Evolutionary conservation across 768 basidiomycete genomes (phyloP).

Genomic region (Cytidiella melzeri): DNA sequence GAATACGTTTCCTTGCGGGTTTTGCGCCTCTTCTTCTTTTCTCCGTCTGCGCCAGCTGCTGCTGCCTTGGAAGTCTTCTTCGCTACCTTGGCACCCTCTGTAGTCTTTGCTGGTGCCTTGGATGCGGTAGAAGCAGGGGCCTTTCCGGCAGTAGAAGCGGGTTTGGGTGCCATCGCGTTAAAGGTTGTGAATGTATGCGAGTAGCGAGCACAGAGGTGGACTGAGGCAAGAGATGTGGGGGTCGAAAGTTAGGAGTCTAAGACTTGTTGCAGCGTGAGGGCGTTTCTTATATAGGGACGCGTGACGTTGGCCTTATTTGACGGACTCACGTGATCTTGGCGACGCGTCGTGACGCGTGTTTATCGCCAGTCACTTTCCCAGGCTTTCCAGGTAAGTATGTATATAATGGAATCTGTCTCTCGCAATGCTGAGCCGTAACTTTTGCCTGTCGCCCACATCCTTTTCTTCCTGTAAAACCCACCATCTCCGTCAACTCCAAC

Average conservation of each 20-base stretch:
- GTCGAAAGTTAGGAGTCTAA: slow-evolving; percentile 3
- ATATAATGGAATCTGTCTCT: not conserved
- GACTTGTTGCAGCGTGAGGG: not conserved
- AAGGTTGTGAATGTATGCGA: slow-evolving; percentile 3
- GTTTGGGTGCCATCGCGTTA: slow-evolving; percentile 57
- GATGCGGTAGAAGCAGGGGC: slow-evolving; percentile 63
- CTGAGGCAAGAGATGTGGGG: not conserved
- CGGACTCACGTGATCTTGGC: slow-evolving; percentile 3
- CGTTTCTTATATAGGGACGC: slow-evolving; percentile 10
- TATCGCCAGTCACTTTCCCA: slow-evolving; percentile 10
- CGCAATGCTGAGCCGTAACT: not conserved
- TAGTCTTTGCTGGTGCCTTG: slow-evolving; percentile 68
- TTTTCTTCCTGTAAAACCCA: not conserved
- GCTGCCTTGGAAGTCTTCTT: slow-evolving; percentile 51
- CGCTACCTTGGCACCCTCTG: slow-evolving; percentile 41
- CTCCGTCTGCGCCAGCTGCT: slow-evolving; percentile 48
- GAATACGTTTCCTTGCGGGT: slow-evolving; percentile 88
- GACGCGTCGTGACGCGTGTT: slow-evolving; percentile 10
- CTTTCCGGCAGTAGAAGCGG: slow-evolving; percentile 81
- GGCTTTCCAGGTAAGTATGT: no score
- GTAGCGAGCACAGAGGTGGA: not conserved
- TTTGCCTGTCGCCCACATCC: slow-evolving; percentile 6
- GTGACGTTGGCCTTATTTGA: slow-evolving; percentile 11
- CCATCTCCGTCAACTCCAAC: slow-evolving; percentile 9
- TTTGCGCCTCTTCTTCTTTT: slow-evolving; percentile 87